These are phyloP conservation scores for Fusarium sp. DNA, from an alignment of 2,329 filamentous ascomycete species.

Conservation along the genomic window DNA sequence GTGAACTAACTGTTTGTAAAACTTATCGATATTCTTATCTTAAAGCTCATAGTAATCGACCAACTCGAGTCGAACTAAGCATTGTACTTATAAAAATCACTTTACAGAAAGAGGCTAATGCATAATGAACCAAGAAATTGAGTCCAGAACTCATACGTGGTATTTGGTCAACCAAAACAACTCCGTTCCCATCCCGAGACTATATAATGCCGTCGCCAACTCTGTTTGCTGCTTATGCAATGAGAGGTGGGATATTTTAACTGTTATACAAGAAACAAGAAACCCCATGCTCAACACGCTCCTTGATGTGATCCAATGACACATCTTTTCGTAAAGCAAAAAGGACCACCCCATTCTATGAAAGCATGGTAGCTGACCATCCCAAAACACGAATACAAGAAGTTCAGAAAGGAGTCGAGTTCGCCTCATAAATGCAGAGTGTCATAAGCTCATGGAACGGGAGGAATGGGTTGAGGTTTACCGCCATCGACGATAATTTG, in stretches of 20 bases:
- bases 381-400: conserved; percentile 36
- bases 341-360: conserved; percentile 29
- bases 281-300: conserved; percentile 10
- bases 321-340: conserved; percentile 21
- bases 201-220: conserved; percentile 26
- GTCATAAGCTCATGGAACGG: conserved; percentile 34
- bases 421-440: conserved; percentile 1
- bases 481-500: conserved; percentile 76
- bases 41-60: neutral
- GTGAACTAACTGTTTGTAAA: too few species aligned
- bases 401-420: conserved; percentile 8
- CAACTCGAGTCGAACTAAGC: neutral
- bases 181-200: conserved; percentile 31
- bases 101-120: neutral
- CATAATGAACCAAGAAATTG: conserved; percentile 12
- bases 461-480: conserved; percentile 49
- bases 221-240: conserved; percentile 8
- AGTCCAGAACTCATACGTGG: conserved; percentile 1
- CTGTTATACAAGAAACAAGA: conserved; percentile 39
- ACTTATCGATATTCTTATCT: too few species aligned
- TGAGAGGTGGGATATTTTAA: conserved; percentile 21
- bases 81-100: neutral
- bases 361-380: conserved; percentile 7
- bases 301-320: conserved; percentile 22
- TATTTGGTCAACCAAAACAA: conserved; percentile 28